Evolutionary conservation across 2,329 filamentous ascomycete genomes (phyloP), one percentile per base, ranked within the genome.

Genomic region (Elsinoe necatrix): DNA sequence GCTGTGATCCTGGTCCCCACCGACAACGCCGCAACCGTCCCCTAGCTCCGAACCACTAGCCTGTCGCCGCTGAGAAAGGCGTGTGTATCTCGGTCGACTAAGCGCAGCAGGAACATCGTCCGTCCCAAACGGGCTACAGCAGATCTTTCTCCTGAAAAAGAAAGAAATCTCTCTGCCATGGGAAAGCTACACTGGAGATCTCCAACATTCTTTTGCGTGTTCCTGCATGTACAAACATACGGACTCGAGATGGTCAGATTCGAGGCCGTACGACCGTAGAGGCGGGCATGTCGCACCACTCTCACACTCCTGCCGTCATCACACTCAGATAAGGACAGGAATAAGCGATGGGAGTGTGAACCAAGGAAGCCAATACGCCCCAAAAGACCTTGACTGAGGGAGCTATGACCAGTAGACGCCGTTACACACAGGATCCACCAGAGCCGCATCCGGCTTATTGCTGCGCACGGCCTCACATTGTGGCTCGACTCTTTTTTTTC

Each of bases 101-200:
- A 25, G 20, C 14, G 12, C 25, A 31, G 45, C 45, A 50, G 25
- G 45, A 50, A 50, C 45, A 21, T 50, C 45, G 45, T 31, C 45
- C 45, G 45, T 50, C 45, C 25, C 14, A 50, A 50, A 50, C 45
- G 27, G 45, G 45, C 45, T 50, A 50, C 45, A 50, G 16, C 45
- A 50, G 45, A 50, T 50, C 45, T 50, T 50, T 50, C 45, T 50
- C 45, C 45, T 50, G 45, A 50, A 50, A 25, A 50, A 50, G 45
- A 43, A 37, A n/a, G 34, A 50, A 50, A 50, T 31, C 14, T 50
- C 45, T 50, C 9, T 21, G 12, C 27, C 12, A 31, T 50, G 27
- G 45, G 27, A 31, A 31, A 45, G 9, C 23, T 45, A 12, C 41
- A 31, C 34, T 8, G 9, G 9, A 50, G 45, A 50, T 50, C 45